These are phyloP conservation scores for Sordaria brevicollis DNA, from an alignment of 495 filamentous ascomycete species.

Conservation along the genomic window DNA sequence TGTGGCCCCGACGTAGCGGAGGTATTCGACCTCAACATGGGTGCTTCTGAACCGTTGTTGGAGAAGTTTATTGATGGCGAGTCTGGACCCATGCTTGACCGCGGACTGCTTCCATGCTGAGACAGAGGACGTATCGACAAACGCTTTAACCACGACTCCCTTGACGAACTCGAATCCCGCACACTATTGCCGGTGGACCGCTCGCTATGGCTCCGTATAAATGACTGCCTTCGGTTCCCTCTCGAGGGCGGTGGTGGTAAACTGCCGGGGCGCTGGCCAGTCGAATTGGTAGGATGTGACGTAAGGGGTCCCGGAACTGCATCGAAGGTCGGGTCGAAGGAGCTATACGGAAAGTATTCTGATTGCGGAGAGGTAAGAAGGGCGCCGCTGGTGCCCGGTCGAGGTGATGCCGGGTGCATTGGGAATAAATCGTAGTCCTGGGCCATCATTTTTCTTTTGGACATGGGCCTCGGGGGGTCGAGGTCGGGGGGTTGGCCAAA, in stretches of 20 bases:
- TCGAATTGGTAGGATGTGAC: slow-evolving; percentile 23
- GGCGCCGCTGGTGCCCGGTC: slow-evolving; percentile 30
- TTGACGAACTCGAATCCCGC: slow-evolving; percentile 43
- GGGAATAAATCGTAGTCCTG: slow-evolving; percentile 29
- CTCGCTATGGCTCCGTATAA: slow-evolving; percentile 31
- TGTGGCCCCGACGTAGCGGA: slow-evolving; percentile 22
- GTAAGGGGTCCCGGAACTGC: slow-evolving; percentile 12
- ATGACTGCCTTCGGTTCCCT: slow-evolving; percentile 30
- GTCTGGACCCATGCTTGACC: slow-evolving; percentile 54
- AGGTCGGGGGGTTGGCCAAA: slow-evolving; percentile 38
- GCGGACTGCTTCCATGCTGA: slow-evolving; percentile 50
- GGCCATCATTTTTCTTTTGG: slow-evolving; percentile 35
- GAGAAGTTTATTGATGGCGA: slow-evolving; percentile 63
- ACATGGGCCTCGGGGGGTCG: slow-evolving; percentile 15
- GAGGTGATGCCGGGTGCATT: slow-evolving; percentile 24
- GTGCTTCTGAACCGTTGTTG: slow-evolving; percentile 53
- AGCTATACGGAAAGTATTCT: slow-evolving; percentile 25
- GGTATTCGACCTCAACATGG: slow-evolving; percentile 40
- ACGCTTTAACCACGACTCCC: slow-evolving; percentile 66
- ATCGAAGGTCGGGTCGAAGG: slow-evolving; percentile 19
- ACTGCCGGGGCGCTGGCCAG: slow-evolving; percentile 12
- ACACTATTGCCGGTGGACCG: slow-evolving; percentile 26
- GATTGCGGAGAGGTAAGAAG: slow-evolving; percentile 17
- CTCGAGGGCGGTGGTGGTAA: slow-evolving; percentile 20
- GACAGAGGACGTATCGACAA: slow-evolving; percentile 64